These are phyloP conservation scores for Podila epicladia DNA, from an alignment of 192 early-diverging fungal genomes.

Conservation along the genomic window DNA sequence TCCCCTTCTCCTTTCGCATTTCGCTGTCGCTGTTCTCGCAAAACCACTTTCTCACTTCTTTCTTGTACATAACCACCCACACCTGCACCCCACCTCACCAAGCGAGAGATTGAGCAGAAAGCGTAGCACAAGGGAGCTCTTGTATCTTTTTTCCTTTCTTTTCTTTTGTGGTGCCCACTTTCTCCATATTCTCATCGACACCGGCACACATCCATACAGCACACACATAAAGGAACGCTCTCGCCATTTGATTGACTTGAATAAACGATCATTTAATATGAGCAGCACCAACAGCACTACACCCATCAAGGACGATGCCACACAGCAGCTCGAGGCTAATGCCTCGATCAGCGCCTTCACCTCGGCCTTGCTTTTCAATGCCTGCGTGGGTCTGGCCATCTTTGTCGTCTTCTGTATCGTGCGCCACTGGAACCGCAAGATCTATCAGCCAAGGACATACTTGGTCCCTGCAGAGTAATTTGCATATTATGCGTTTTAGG, in stretches of 20 bases:
- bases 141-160: no score
- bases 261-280: neutral
- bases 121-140: no score
- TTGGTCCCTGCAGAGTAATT: slow-evolving; percentile 63
- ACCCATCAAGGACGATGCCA: neutral
- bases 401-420: slow-evolving; percentile 72
- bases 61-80: neutral
- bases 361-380: slow-evolving; percentile 80
- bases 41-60: neutral
- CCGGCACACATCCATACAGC: neutral
- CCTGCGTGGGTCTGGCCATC: slow-evolving; percentile 57
- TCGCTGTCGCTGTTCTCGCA: neutral
- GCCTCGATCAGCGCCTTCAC: slow-evolving; percentile 71
- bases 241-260: neutral
- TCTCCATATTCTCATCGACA: neutral
- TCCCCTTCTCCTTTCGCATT: neutral
- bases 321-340: slow-evolving; percentile 27
- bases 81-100: neutral
- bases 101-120: no score
- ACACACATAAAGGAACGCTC: neutral
- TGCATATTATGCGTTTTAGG: neutral
- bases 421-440: slow-evolving; percentile 64
- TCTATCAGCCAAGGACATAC: slow-evolving; percentile 80
- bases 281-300: neutral
- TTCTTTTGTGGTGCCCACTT: neutral